Evolutionary conservation across 2,329 filamentous ascomycete genomes (phyloP), one percentile per base, ranked within the genome.

Genomic region (Colletotrichum lentis): DNA sequence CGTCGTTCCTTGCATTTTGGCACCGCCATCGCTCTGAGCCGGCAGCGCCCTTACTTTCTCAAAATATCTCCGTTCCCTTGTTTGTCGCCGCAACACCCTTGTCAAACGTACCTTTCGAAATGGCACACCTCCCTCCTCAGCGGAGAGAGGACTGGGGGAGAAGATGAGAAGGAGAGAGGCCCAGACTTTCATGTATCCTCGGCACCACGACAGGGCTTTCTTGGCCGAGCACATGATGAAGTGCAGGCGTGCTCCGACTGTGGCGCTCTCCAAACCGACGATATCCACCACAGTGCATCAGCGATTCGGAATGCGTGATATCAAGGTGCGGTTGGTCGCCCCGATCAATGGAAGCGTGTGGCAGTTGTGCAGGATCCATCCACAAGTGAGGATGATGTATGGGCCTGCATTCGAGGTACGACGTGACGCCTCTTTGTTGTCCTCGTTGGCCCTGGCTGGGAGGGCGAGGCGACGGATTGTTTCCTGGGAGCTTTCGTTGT

Each of bases 1-100:
- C 49, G 35, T 50, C 47, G 49, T 65, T 50, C 54, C 54, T 55
- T 55, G 49, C 55, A 68, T 61, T 49, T 39, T 57, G 46, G 55
- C 54, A 27, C 49, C 55, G 62, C 55, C 65, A 60, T 60, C 20
- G 54, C 43, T 43, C 50, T 55, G 20, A 50, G 63, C 49, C 57
- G 49, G 50, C 49, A 31, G 37, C 35, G 52, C 60, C 64, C 60
- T 50, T 64, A 16, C 53, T 47, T 65, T 49, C 62, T 65, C 35
- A 35, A 55, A 60, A 50, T 65, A 68, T 16, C 16, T 39, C 54
- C 24, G 47, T 52, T 55, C 16, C 62, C 54, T 68, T 68, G 61
- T 68, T 68, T 49, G 60, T 39, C 31, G 35, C 27, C 44, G 14
- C 52, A 20, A 27, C 20, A 37, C 43, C 43, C 44, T 31, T 55